Evolutionary conservation across 768 basidiomycete genomes (phyloP).

Genomic region (Tulasnella sp.): DNA sequence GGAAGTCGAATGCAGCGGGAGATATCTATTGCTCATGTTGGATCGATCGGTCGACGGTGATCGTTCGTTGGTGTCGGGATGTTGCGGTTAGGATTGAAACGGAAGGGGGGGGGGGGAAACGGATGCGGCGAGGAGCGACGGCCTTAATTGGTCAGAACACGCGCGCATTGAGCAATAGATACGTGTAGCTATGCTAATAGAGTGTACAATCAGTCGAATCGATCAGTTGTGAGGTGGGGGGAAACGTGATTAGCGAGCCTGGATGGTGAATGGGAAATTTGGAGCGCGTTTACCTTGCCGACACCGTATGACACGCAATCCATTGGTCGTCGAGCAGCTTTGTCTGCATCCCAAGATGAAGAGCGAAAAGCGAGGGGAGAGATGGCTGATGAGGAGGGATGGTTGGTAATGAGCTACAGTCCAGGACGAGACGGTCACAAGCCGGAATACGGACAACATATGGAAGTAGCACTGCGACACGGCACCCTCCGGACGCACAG

Average conservation of each 20-base stretch:
- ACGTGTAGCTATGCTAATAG: too few species aligned
- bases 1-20: too few species aligned
- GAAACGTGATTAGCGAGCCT: too few species aligned
- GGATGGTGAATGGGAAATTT: neutral
- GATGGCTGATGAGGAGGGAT: neutral
- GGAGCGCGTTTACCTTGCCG: neutral
- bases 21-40: too few species aligned
- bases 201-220: too few species aligned
- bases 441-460: neutral
- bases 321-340: neutral
- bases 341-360: too few species aligned
- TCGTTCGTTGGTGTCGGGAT: neutral
- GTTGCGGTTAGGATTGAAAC: neutral
- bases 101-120: neutral
- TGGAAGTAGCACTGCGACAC: neutral
- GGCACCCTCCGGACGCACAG: neutral
- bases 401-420: neutral
- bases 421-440: neutral
- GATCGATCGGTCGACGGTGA: neutral
- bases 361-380: neutral
- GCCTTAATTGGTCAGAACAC: too few species aligned
- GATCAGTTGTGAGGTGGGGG: too few species aligned
- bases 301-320: neutral
- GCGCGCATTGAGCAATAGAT: too few species aligned
- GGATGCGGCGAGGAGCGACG: neutral